A percentile compares a stretch with the other conserved stretches of the same genome.
These are phyloP conservation scores for Axilococcus clingmanii DNA, from an alignment of 139 green algal species.

Conservation along the genomic window DNA sequence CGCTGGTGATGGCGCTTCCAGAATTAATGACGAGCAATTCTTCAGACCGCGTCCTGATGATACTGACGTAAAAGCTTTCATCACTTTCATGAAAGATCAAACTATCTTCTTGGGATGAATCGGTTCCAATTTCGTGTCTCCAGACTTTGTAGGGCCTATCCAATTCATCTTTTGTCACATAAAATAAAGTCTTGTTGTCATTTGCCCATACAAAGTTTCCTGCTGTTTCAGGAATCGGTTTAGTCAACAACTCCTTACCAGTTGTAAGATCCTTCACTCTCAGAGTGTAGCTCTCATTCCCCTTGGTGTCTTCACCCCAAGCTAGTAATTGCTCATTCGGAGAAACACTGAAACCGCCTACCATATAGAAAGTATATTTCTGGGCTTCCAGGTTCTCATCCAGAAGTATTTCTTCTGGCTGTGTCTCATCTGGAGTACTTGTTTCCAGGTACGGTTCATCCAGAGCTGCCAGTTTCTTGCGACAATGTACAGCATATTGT, in stretches of 20 bases:
- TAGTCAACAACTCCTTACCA: slow-evolving; percentile 35
- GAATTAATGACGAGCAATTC: slow-evolving; percentile 51
- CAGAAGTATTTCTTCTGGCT: slow-evolving; percentile 50
- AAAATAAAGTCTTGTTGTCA: slow-evolving; percentile 59
- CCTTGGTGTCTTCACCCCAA: slow-evolving; percentile 62
- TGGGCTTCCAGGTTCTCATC: slow-evolving; percentile 52
- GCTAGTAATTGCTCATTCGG: slow-evolving; percentile 38
- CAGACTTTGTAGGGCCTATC: slow-evolving; percentile 44
- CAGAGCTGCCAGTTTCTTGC: slow-evolving; percentile 30
- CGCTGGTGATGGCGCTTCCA: slow-evolving; percentile 61
- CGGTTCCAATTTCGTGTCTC: slow-evolving; percentile 46
- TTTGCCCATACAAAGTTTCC: slow-evolving; percentile 45
- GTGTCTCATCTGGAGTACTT: slow-evolving; percentile 39
- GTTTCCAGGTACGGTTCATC: slow-evolving; percentile 49
- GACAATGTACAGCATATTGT: slow-evolving; percentile 63
- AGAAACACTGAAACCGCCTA: slow-evolving; percentile 16
- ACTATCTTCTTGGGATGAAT: slow-evolving; percentile 26
- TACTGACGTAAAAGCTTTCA: slow-evolving; percentile 63
- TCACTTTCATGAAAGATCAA: slow-evolving; percentile 71
- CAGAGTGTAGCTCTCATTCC: slow-evolving; percentile 75
- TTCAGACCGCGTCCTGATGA: slow-evolving; percentile 44
- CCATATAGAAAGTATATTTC: slow-evolving; percentile 46
- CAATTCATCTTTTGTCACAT: slow-evolving; percentile 56
- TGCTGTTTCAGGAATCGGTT: slow-evolving; percentile 45
- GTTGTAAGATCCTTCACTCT: slow-evolving; percentile 58